Conservation (phyloP, 1,284 basidiomycete genomes). For the Sporisorium sorghi region DNA sequence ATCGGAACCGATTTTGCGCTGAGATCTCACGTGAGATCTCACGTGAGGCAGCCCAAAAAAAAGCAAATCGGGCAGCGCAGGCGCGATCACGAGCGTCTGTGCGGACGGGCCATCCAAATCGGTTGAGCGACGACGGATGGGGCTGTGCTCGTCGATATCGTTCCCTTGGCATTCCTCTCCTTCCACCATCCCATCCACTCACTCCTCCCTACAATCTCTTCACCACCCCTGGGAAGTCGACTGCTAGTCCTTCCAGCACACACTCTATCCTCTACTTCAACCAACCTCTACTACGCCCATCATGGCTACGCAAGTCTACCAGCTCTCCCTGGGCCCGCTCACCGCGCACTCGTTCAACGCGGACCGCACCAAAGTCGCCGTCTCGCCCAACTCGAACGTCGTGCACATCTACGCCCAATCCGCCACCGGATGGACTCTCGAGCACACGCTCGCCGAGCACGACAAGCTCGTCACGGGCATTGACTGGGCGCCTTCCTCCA, state of each 20-base stretch:
- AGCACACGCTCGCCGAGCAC: slow-evolving; percentile 90
- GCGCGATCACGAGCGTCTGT: slow-evolving; percentile 28
- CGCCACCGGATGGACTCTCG: slow-evolving; percentile 75
- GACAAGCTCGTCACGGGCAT: slow-evolving; percentile 98
- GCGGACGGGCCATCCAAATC: slow-evolving; percentile 23
- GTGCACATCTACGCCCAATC: slow-evolving; percentile 78
- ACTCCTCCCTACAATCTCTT: neutral
- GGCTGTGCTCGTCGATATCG: slow-evolving; percentile 22
- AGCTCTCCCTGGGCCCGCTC: slow-evolving; percentile 83
- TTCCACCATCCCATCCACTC: neutral
- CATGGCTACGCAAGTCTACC: slow-evolving; percentile 69
- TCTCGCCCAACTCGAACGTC: slow-evolving; percentile 90
- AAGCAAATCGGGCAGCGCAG: neutral
- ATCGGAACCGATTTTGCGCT: slow-evolving; percentile 31
- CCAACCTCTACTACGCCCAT: slow-evolving; percentile 2
- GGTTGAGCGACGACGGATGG: neutral
- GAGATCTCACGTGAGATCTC: neutral
- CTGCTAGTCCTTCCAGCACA: slow-evolving; percentile 58
- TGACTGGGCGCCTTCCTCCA: slow-evolving; percentile 96
- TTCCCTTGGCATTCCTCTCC: neutral
- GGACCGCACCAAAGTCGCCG: slow-evolving; percentile 87
- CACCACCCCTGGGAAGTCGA: slow-evolving; percentile 42
- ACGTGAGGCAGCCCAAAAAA: neutral
- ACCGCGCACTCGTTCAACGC: slow-evolving; percentile 93
- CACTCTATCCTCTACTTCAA: neutral